Evolutionary conservation across 345 rosid genomes (phyloP).

Genomic region (Passiflora organensis): DNA sequence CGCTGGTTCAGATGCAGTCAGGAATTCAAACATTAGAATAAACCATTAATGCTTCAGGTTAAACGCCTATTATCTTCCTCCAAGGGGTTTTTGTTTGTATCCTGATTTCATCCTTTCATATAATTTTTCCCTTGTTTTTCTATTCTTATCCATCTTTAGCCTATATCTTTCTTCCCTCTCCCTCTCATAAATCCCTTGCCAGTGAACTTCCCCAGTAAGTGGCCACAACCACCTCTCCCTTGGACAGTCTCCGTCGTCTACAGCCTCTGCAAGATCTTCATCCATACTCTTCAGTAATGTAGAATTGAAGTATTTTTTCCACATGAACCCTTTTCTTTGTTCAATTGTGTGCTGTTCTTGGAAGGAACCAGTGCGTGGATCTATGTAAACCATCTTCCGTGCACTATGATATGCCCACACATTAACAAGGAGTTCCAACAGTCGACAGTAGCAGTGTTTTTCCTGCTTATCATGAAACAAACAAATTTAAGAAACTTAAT

Average conservation of each 20-base stretch:
- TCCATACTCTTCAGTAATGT: constrained; percentile 86
- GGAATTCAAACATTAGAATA: neutral
- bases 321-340: constrained; percentile 53
- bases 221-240: constrained; percentile 91
- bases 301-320: constrained; percentile 75
- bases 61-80: constrained; percentile 29
- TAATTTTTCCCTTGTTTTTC: constrained; percentile 70
- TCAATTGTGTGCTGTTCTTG: constrained; percentile 72
- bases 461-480: constrained; percentile 41
- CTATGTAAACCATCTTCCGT: constrained; percentile 78
- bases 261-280: constrained; percentile 97
- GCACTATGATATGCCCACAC: constrained; percentile 97
- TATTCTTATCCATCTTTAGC: constrained; percentile 90
- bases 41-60: neutral
- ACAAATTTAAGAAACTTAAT: neutral
- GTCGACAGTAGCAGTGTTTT: constrained; percentile 85
- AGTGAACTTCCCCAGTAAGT: constrained; percentile 84
- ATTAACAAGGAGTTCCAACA: constrained; percentile 75
- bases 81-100: constrained; percentile 74
- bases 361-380: constrained; percentile 61
- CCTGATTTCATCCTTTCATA: constrained; percentile 60
- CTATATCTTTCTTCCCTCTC: constrained; percentile 92
- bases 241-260: constrained; percentile 78
- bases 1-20: constrained; percentile 1
- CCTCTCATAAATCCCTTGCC: constrained; percentile 94